Conservation (phyloP, 352 stramenopile species). For the Globisporangium irregulare region DNA sequence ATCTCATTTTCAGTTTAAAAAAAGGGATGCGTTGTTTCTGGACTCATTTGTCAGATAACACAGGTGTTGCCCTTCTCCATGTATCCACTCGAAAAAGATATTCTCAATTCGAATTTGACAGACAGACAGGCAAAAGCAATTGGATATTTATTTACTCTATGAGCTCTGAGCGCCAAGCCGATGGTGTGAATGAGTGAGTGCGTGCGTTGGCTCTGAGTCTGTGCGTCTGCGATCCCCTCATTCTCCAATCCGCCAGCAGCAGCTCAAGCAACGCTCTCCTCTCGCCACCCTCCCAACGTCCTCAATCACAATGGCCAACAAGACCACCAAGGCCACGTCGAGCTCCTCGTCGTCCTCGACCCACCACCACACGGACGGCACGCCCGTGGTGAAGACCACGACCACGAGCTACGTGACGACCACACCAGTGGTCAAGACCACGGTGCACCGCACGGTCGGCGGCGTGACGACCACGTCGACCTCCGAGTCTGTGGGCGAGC, state of each 20-base stretch:
- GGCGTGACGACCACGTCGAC: background rate
- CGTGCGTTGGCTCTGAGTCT: background rate
- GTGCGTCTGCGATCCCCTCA: background rate
- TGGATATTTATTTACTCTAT: background rate
- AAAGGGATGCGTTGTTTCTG: background rate
- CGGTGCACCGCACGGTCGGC: background rate
- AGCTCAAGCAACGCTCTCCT: background rate
- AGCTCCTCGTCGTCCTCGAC: background rate
- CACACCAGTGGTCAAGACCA: background rate
- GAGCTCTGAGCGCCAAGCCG: background rate
- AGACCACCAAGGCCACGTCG: background rate
- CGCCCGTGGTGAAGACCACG: background rate
- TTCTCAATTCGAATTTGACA: background rate
- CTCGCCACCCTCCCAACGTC: background rate
- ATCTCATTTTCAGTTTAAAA: background rate
- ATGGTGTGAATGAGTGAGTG: background rate
- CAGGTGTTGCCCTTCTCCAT: background rate
- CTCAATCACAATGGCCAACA: background rate
- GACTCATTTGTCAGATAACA: background rate
- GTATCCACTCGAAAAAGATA: constrained; percentile 1
- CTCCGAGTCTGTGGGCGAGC: background rate
- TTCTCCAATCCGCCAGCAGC: background rate
- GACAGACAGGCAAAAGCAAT: too few relatives aligned
- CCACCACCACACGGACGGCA: background rate
- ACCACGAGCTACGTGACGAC: background rate